Percentiles rank a stretch among this genome's conserved stretches.
Evolutionary conservation across 768 basidiomycete genomes (phyloP).

Genomic region (Goffeauzyma gilvescens): DNA sequence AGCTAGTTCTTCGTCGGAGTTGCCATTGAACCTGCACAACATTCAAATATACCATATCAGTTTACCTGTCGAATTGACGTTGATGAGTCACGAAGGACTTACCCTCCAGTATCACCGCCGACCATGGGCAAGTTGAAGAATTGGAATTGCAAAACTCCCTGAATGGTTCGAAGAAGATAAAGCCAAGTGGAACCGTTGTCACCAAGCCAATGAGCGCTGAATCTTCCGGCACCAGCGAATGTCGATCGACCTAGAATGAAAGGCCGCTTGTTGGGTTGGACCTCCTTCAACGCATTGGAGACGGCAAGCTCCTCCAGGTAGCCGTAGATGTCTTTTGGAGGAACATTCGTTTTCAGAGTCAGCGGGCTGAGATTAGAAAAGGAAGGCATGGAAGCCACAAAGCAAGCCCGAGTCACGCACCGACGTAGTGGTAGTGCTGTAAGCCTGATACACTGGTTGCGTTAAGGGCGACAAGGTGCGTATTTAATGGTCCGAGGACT

Average conservation of each 20-base stretch:
- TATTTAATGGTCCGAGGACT: too few relatives aligned
- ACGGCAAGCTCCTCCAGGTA: conserved; percentile 53
- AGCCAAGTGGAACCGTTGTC: conserved; percentile 62
- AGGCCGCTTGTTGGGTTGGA: conserved; percentile 45
- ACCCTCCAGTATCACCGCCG: conserved; percentile 57
- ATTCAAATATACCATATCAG: too few relatives aligned
- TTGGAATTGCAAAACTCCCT: conserved; percentile 65
- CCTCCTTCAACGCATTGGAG: conserved; percentile 40
- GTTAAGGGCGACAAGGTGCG: conserved; percentile 47
- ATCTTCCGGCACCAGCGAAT: conserved; percentile 21
- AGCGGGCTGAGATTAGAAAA: too few relatives aligned
- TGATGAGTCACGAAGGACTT: neutral
- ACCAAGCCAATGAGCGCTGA: conserved; percentile 37
- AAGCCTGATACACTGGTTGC: conserved; percentile 49
- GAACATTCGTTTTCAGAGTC: too few relatives aligned
- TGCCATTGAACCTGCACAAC: conserved; percentile 34
- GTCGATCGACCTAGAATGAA: conserved; percentile 33
- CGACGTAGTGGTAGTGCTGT: conserved; percentile 20
- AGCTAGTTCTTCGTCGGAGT: conserved; percentile 63
- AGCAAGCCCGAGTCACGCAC: too few relatives aligned
- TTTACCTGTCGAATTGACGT: conserved; percentile 36
- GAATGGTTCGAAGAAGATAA: conserved; percentile 50
- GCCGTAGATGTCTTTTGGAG: conserved; percentile 18
- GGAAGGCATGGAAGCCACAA: too few relatives aligned
- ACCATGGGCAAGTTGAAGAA: conserved; percentile 60